phyloP scores from a whole-genome alignment of 345 rosid species.

The Hibiscus mutabilis region DNA sequence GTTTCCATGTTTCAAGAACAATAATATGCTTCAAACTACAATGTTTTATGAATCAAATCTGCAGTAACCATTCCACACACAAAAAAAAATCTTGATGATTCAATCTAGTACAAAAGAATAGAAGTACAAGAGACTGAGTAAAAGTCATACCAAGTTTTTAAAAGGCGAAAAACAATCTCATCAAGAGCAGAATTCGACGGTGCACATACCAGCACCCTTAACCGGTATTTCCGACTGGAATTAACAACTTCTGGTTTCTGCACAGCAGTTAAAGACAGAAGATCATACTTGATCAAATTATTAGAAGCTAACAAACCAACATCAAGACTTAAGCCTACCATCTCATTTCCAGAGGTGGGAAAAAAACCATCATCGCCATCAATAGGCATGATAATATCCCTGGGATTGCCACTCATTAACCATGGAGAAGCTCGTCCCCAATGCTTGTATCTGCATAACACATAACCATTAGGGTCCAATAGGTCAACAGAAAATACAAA shows the following conservation, averaged over 20 bases:
- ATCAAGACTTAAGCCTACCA: conserved; percentile 43
- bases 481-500: neutral
- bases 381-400: conserved; percentile 74
- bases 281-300: conserved; percentile 5
- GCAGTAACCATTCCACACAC: neutral
- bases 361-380: conserved; percentile 90
- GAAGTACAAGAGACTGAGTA: neutral
- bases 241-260: conserved; percentile 89
- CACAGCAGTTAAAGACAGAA: conserved; percentile 14
- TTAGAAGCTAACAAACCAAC: neutral
- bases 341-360: conserved; percentile 79
- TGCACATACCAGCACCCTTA: conserved; percentile 88
- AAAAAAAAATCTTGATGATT: neutral
- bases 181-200: conserved; percentile 98
- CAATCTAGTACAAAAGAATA: neutral
- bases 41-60: neutral
- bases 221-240: conserved; percentile 61
- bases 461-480: conserved; percentile 8
- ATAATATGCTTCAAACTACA: neutral
- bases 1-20: neutral
- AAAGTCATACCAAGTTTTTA: conserved; percentile 52
- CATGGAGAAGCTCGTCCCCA: conserved; percentile 91
- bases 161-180: conserved; percentile 86
- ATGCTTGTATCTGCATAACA: conserved; percentile 45
- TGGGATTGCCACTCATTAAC: conserved; percentile 65